phyloP scores from a whole-genome alignment of 2,329 filamentous ascomycete species.

The Tolypocladium endophyticum region DNA sequence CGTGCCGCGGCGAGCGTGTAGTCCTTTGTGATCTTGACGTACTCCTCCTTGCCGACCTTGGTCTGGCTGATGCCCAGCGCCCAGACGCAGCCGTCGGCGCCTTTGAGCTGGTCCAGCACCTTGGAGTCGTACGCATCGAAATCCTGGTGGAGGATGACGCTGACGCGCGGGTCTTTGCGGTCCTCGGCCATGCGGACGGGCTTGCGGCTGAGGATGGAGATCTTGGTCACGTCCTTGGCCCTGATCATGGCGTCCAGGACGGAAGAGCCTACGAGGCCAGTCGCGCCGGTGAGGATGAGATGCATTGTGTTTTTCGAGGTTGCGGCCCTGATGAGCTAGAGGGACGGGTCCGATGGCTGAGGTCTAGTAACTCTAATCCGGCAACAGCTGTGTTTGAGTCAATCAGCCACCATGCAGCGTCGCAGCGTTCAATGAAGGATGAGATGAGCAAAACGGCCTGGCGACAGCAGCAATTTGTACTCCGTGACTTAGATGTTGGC shows the following conservation, averaged over 20 bases:
- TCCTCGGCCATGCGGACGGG: constrained; percentile 53
- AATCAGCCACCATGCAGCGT: background rate
- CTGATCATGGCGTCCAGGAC: constrained; percentile 53
- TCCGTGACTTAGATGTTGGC: background rate
- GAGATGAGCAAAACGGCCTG: background rate
- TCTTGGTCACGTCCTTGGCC: constrained; percentile 42
- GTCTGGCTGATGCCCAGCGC: constrained; percentile 56
- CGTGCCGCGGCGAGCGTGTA: constrained; percentile 54
- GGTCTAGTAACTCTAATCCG: too few species aligned
- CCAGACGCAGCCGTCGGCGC: constrained; percentile 62
- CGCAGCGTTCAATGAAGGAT: background rate
- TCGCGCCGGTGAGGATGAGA: constrained; percentile 59
- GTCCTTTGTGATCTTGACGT: constrained; percentile 56
- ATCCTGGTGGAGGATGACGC: constrained; percentile 58
- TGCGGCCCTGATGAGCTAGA: background rate
- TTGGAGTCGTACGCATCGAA: constrained; percentile 49
- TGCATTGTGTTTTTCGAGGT: constrained; percentile 33
- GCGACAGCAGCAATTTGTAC: background rate
- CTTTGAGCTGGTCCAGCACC: constrained; percentile 48
- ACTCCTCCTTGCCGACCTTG: constrained; percentile 52
- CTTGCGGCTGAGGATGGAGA: constrained; percentile 57
- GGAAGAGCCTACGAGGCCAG: constrained; percentile 52
- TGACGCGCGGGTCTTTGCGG: constrained; percentile 45
- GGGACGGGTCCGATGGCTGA: background rate
- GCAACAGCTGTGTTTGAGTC: background rate